Percentiles rank a stretch among this genome's conserved stretches.
phyloP scores from a whole-genome alignment of 2,329 filamentous ascomycete species.

The Pseudopyrenochaeta lycopersici region DNA sequence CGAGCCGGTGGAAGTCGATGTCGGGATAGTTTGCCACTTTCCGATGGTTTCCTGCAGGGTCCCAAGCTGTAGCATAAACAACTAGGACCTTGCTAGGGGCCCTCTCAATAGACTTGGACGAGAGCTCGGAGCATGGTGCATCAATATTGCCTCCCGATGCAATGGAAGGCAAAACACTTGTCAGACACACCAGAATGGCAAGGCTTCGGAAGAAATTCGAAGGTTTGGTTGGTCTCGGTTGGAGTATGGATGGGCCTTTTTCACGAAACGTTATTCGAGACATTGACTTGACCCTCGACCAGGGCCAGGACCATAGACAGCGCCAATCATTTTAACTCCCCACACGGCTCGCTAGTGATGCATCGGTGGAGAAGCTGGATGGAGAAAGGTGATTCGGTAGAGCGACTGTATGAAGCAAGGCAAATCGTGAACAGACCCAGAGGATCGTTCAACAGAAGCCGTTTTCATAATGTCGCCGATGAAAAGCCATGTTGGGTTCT shows the following conservation, averaged over 20 bases:
- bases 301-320: background rate
- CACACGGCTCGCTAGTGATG: slow-evolving; percentile 2
- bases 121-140: background rate
- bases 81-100: background rate
- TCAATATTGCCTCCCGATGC: background rate
- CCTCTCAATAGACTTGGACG: background rate
- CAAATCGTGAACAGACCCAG: too few relatives aligned
- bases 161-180: background rate
- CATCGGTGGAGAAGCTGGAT: slow-evolving; percentile 10
- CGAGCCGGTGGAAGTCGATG: background rate
- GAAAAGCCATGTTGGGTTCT: too few relatives aligned
- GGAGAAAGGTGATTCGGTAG: slow-evolving; percentile 4
- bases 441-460: too few relatives aligned
- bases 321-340: slow-evolving; percentile 5
- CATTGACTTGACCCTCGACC: background rate
- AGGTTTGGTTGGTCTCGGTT: background rate
- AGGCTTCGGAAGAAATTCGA: background rate
- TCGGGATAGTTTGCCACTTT: background rate
- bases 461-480: too few relatives aligned
- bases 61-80: background rate
- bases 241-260: background rate
- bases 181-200: background rate
- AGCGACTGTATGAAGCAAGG: background rate
- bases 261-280: slow-evolving; percentile 5
- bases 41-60: background rate